Evolutionary conservation across 129 eudicot genomes (phyloP), one percentile per base, ranked within the genome.

Genomic region (Saussurea involucrata): DNA sequence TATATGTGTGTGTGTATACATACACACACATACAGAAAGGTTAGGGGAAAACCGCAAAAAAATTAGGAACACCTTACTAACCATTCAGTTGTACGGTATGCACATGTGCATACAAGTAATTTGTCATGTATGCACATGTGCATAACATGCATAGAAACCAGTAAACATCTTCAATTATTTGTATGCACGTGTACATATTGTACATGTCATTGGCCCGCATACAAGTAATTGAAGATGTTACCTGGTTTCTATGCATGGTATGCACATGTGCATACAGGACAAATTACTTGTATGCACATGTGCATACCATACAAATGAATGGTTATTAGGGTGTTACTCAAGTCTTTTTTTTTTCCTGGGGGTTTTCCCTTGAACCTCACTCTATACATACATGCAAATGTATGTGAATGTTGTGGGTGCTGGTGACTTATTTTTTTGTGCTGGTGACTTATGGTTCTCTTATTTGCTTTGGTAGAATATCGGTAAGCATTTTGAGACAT

Each of bases 401-500:
- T 24, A 42, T 28, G 77, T 40, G 36, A 29, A 42, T 58, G 71
- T 53, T 58, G 64, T 71, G 76, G 32, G 25, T 71, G 24, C 10
- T 71, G 11, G 10, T 46, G 37, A 71, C 76, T 60, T 53, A 78
- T 28, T n/a, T n/a, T n/a, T n/a, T n/a, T n/a, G 25, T 71, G 24
- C 10, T 71, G 11, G 10, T 46, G 37, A 71, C 76, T 60, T 53
- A 78, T 28, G 63, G 15, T 27, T 78, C 55, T 71, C 42, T 36
- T 27, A 57, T 74, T 24, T 68, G 33, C 68, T 58, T 57, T 68
- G 22, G 13, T 44, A 95, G 99, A 95, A 95, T 72, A 82, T 95
- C 21, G 99, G 99, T 57, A 91, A 91, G 9, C 96, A 90, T 83
- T 95, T 88, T 65, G 99, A 95, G 81, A 86, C 88, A 71, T 90